phyloP scores from a whole-genome alignment of 257 asterid genomes.

The Buddleja alternifolia region DNA sequence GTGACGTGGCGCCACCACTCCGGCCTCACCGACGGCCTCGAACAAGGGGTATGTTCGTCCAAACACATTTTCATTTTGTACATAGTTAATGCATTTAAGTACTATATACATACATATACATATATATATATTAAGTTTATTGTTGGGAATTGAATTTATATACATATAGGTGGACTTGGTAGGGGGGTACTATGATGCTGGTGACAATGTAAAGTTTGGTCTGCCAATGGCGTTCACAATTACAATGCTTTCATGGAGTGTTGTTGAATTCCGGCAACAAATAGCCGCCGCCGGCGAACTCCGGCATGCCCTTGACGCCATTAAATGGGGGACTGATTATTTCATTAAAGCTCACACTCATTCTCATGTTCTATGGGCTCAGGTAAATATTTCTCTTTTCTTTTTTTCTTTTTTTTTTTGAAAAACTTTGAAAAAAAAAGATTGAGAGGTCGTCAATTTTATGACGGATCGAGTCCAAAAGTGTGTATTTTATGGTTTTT shows the following conservation, averaged over 20 bases:
- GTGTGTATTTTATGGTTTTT: too few relatives aligned
- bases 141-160: background rate
- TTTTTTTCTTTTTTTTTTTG: background rate
- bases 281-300: slow-evolving; percentile 65
- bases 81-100: slow-evolving; percentile 10
- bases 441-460: too few relatives aligned
- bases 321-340: slow-evolving; percentile 95
- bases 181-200: slow-evolving; percentile 96
- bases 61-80: background rate
- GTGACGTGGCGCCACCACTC: slow-evolving; percentile 92
- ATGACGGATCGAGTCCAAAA: too few relatives aligned
- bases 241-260: slow-evolving; percentile 84
- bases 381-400: slow-evolving; percentile 42
- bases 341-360: slow-evolving; percentile 89
- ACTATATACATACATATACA: too few relatives aligned
- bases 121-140: too few relatives aligned
- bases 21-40: slow-evolving; percentile 90
- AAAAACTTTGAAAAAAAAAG: background rate
- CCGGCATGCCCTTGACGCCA: slow-evolving; percentile 73
- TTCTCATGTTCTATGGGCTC: slow-evolving; percentile 84
- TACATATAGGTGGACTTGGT: slow-evolving; percentile 75
- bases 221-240: slow-evolving; percentile 89
- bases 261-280: slow-evolving; percentile 52
- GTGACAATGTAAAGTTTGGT: slow-evolving; percentile 86
- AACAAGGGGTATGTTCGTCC: slow-evolving; percentile 67